A percentile compares a stretch with the other conserved stretches of the same genome.
These are phyloP conservation scores for Poronia punctata DNA, from an alignment of 495 filamentous ascomycete species.

Conservation along the genomic window DNA sequence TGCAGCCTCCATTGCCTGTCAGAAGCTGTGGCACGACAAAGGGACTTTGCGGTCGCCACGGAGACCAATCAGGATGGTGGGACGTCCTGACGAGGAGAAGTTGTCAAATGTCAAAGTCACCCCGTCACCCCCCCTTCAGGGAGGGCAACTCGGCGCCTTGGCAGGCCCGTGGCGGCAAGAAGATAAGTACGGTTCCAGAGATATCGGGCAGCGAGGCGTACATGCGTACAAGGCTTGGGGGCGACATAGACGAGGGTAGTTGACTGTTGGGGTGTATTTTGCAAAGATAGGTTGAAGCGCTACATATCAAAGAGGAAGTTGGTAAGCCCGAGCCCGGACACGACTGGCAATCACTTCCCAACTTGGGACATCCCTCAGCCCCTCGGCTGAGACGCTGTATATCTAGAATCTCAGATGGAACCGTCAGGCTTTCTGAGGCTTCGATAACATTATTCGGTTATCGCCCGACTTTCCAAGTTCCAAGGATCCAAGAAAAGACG, in stretches of 20 bases:
- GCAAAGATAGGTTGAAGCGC: conserved; percentile 2
- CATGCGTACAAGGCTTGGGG: not conserved
- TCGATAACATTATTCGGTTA: no score
- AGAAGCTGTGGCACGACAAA: conserved; percentile 4
- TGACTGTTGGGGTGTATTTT: conserved; percentile 2
- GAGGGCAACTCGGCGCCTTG: conserved; percentile 3
- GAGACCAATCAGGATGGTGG: conserved; percentile 3
- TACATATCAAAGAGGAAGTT: conserved; percentile 8
- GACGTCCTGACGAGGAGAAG: conserved; percentile 2
- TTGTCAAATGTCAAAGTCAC: conserved; percentile 10
- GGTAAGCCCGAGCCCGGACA: conserved; percentile 6
- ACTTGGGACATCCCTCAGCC: not conserved
- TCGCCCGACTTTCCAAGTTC: no score
- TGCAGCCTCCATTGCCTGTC: conserved; percentile 6
- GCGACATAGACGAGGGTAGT: not conserved
- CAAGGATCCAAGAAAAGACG: no score
- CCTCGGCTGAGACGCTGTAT: no score
- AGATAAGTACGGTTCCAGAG: no score
- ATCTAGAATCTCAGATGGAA: no score
- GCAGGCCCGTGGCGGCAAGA: not conserved
- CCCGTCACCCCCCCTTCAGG: not conserved
- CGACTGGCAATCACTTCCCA: conserved; percentile 8
- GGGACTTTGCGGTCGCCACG: not conserved
- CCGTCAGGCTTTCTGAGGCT: no score
- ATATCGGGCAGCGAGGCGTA: no score